Conservation (phyloP, 768 basidiomycete genomes). For the Multifurca ochricompacta region DNA sequence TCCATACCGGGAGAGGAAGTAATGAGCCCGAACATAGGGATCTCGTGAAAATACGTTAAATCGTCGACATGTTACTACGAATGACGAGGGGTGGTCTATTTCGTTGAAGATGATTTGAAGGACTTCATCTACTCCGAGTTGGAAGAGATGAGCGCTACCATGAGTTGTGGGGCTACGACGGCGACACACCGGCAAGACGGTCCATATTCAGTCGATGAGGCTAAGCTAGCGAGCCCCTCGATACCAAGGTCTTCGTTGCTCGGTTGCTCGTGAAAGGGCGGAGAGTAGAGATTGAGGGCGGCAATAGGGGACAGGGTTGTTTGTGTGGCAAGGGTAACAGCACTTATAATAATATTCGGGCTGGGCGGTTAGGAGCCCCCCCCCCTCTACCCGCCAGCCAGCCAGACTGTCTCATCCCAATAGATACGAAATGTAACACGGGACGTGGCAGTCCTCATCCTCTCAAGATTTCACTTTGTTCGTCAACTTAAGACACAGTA, state of each 20-base stretch:
- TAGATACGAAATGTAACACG: neutral
- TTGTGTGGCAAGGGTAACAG: constrained; percentile 8
- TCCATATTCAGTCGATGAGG: constrained; percentile 16
- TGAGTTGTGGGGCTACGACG: constrained; percentile 8
- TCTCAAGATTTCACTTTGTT: neutral
- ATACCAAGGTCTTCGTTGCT: constrained; percentile 4
- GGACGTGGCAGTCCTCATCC: constrained; percentile 4
- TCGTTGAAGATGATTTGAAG: constrained; percentile 69
- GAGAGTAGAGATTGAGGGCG: neutral
- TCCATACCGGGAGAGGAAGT: constrained; percentile 71
- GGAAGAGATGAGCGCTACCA: constrained; percentile 1
- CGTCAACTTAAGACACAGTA: no score
- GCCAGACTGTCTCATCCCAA: no score
- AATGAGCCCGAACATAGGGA: constrained; percentile 68
- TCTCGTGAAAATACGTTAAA: constrained; percentile 58
- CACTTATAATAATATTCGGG: neutral
- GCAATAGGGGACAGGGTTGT: constrained; percentile 7
- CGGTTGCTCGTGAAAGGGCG: constrained; percentile 9
- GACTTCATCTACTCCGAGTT: constrained; percentile 44
- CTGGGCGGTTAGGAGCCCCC: neutral
- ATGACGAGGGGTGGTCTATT: constrained; percentile 52
- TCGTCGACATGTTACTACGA: constrained; percentile 52
- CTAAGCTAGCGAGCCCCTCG: neutral
- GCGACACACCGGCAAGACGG: constrained; percentile 22
- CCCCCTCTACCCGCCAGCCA: neutral